These are phyloP conservation scores for Dillenia suffruticosa DNA, from an alignment of 164 flowering plant species.

Conservation along the genomic window DNA sequence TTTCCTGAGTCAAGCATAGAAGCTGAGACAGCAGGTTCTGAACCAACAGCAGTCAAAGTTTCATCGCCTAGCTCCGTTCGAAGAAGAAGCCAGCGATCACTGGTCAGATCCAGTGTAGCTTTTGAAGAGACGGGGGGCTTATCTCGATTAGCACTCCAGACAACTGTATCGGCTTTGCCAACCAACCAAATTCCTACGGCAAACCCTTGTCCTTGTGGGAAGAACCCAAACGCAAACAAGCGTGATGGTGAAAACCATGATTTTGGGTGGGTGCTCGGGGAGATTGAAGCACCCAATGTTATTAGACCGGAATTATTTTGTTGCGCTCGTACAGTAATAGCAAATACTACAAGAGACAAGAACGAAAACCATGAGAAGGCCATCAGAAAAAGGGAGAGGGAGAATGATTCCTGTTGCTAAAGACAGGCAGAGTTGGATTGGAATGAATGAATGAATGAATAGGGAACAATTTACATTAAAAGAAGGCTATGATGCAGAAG, in stretches of 20 bases:
- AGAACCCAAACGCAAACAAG: conserved; percentile 6
- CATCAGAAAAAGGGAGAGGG: not conserved
- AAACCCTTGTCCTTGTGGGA: not conserved
- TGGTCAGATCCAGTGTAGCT: not conserved
- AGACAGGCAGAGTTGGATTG: too few species aligned
- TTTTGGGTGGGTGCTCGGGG: not conserved
- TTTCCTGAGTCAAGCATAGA: conserved; percentile 23
- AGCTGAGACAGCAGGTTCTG: conserved; percentile 3
- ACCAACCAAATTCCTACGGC: conserved; percentile 6
- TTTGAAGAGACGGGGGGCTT: conserved; percentile 1
- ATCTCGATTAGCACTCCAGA: conserved; percentile 6
- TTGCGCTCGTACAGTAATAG: not conserved
- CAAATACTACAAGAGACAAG: not conserved
- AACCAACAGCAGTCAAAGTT: not conserved
- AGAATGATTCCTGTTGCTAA: too few species aligned
- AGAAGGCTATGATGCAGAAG: too few species aligned
- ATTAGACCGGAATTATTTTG: not conserved
- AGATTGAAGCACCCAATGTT: conserved; percentile 5
- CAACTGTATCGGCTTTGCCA: not conserved
- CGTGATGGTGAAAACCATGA: not conserved
- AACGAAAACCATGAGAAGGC: not conserved
- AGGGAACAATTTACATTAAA: too few species aligned
- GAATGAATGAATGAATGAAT: too few species aligned
- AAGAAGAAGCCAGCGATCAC: not conserved
- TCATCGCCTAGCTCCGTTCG: not conserved